phyloP scores from a whole-genome alignment of 352 stramenopile species.

The Phytophthora pistaciae region DNA sequence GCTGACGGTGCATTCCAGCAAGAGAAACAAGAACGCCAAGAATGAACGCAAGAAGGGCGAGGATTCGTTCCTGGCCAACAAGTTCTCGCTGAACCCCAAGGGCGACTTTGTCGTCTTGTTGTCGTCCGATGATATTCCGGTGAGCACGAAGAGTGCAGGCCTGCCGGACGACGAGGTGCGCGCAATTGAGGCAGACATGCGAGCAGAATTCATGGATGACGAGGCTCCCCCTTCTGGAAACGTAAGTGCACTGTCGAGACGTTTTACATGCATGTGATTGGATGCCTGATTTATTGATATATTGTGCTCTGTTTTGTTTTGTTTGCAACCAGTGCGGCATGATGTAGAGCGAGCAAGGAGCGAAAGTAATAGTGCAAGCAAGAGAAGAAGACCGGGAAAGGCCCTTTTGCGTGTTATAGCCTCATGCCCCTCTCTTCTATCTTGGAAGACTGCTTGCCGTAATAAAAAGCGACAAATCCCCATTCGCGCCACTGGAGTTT shows the following conservation, averaged over 20 bases:
- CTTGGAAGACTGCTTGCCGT: conserved; percentile 31
- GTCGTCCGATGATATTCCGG: conserved; percentile 71
- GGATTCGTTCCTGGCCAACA: conserved; percentile 82
- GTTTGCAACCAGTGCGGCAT: conserved; percentile 34
- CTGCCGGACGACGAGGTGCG: conserved; percentile 69
- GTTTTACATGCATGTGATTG: neutral
- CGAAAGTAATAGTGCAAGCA: conserved; percentile 22
- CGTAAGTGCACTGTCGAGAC: conserved; percentile 33
- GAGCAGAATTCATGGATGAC: conserved; percentile 61
- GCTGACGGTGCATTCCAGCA: conserved; percentile 82
- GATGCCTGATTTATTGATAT: conserved; percentile 7
- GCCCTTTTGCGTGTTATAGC: conserved; percentile 21
- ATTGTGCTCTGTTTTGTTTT: conserved; percentile 17
- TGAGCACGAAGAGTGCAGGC: conserved; percentile 73
- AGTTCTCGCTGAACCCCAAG: conserved; percentile 77
- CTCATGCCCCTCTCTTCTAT: conserved; percentile 14
- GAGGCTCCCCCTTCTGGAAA: conserved; percentile 58
- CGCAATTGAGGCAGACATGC: conserved; percentile 62
- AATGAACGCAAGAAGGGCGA: conserved; percentile 76
- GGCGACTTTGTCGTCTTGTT: conserved; percentile 76
- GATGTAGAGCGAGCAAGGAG: conserved; percentile 35
- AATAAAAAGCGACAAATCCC: conserved; percentile 33
- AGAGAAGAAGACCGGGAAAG: conserved; percentile 24
- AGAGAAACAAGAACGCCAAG: conserved; percentile 83
- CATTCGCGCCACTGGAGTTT: neutral